A percentile compares a stretch with the other conserved stretches of the same genome.
These are phyloP conservation scores for Onygenales sp. DNA, from an alignment of 2,329 filamentous ascomycete genomes.

Conservation along the genomic window DNA sequence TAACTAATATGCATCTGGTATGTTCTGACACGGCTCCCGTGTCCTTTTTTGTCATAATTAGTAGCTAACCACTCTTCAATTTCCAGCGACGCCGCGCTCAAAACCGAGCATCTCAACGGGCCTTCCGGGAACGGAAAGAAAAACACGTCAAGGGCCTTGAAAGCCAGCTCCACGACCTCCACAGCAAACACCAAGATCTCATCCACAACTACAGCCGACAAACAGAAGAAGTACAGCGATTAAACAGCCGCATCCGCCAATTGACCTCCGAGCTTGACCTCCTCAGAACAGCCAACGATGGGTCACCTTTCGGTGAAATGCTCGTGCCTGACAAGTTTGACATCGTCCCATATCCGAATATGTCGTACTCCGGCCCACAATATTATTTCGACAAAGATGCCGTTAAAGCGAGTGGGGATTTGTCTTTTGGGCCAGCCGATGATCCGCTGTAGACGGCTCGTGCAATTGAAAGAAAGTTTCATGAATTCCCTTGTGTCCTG, in stretches of 20 bases:
- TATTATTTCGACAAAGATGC: slow-evolving; percentile 17
- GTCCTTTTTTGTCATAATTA: not conserved
- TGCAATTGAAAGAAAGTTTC: too few relatives aligned
- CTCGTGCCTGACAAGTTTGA: slow-evolving; percentile 19
- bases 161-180: slow-evolving; percentile 60
- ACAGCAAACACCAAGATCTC: slow-evolving; percentile 22
- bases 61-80: slow-evolving; percentile 6
- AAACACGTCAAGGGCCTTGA: slow-evolving; percentile 79
- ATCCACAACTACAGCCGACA: slow-evolving; percentile 23
- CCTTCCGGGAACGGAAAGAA: slow-evolving; percentile 82
- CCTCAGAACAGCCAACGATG: slow-evolving; percentile 11
- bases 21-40: slow-evolving; percentile 1
- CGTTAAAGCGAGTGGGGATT: slow-evolving; percentile 15
- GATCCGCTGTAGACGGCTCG: not conserved
- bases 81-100: slow-evolving; percentile 81
- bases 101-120: slow-evolving; percentile 76
- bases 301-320: slow-evolving; percentile 14
- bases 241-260: slow-evolving; percentile 18
- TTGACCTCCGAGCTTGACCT: slow-evolving; percentile 17
- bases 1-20: slow-evolving; percentile 22
- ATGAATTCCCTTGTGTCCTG: too few relatives aligned
- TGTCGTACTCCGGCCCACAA: slow-evolving; percentile 14
- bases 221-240: slow-evolving; percentile 18
- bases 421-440: slow-evolving; percentile 5
- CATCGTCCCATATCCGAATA: slow-evolving; percentile 16